Base-by-base conservation (phyloP, 73 alveolate genomes). In the Blepharisma stoltei region DNA sequence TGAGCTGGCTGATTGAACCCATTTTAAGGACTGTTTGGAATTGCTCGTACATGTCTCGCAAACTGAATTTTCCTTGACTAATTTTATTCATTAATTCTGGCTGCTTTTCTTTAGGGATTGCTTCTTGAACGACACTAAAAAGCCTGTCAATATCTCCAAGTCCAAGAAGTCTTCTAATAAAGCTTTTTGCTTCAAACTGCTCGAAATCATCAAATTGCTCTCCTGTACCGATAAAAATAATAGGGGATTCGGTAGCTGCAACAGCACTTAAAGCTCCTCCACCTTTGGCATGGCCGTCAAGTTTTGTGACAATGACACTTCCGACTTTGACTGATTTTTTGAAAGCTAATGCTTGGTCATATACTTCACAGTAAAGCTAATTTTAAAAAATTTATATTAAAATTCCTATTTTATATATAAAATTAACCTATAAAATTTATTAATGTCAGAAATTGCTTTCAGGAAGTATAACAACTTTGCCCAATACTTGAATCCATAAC, bases 221-320 rank as follows among this genome's bases (percentile, higher is more conserved):
- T 54, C 99, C 99, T 6, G 99, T 97, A 78, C 99, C 99, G 38
- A 97, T 86, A 81, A 96, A 97, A 32, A 96, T 88, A 66, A 97
- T 89, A 20, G 99, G 99, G 53, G 96, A 81, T 83, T 96, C 93
- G 69, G 99, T 97, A 38, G 98, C 99, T 21, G 99, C 97, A 20
- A 94, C 94, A 4, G 98, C 97, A 14, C 96, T 83, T 54, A 97
- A 90, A 7, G 99, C 99, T 6, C 99, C 99, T 54, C 99, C 99
- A 38, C 99, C 99, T 88, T 95, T 96, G 21, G 99, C 99, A 55
- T 96, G 99, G 70, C 99, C 99, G 83, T 97, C 99, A 7, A 97
- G 92, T 87, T 97, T 97, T 32, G 99, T 97, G 86, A 97, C 86
- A 73, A 97, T 96, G 32, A 97, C 99, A 54, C 96, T 80, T 23